Percentiles rank a stretch among this genome's conserved stretches.
Evolutionary conservation across 345 rosid species (phyloP).

Genomic region (Toxicodendron radicans): DNA sequence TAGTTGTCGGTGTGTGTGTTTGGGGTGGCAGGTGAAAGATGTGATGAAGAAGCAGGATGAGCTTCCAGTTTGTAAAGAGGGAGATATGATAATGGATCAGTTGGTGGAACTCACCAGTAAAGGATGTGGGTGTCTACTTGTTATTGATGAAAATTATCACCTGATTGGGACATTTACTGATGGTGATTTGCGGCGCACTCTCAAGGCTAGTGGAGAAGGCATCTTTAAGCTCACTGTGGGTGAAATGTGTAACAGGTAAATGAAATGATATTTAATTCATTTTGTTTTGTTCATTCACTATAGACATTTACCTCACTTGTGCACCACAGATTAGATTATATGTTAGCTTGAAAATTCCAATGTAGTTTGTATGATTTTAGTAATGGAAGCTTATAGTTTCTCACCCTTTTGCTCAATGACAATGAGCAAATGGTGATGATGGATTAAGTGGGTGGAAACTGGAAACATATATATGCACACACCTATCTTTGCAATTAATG

Average conservation of each 20-base stretch:
- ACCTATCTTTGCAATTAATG: not conserved
- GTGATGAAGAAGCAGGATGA: slow-evolving; percentile 91
- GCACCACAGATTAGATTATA: no score
- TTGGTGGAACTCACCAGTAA: slow-evolving; percentile 87
- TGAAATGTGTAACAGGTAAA: slow-evolving; percentile 90
- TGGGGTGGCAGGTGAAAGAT: slow-evolving; percentile 65
- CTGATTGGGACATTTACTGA: slow-evolving; percentile 92
- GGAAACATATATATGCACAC: not conserved
- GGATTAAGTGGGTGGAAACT: not conserved
- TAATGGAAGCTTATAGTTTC: not conserved
- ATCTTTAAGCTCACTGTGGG: slow-evolving; percentile 94
- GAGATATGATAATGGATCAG: slow-evolving; percentile 92
- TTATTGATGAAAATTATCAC: slow-evolving; percentile 55
- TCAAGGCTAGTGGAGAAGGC: slow-evolving; percentile 81
- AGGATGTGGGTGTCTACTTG: slow-evolving; percentile 95
- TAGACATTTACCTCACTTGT: not conserved
- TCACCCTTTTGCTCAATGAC: not conserved
- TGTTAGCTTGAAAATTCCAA: not conserved
- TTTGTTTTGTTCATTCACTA: not conserved
- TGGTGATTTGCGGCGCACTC: slow-evolving; percentile 94
- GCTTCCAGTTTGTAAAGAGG: slow-evolving; percentile 86
- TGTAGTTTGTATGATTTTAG: not conserved
- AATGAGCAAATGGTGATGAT: not conserved
- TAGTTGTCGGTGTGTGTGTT: not conserved
- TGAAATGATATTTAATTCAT: not conserved